Percentiles rank a stretch among this genome's conserved stretches.
phyloP scores from a whole-genome alignment of 139 green algal genomes.

The Tetradesmus obliquus region DNA sequence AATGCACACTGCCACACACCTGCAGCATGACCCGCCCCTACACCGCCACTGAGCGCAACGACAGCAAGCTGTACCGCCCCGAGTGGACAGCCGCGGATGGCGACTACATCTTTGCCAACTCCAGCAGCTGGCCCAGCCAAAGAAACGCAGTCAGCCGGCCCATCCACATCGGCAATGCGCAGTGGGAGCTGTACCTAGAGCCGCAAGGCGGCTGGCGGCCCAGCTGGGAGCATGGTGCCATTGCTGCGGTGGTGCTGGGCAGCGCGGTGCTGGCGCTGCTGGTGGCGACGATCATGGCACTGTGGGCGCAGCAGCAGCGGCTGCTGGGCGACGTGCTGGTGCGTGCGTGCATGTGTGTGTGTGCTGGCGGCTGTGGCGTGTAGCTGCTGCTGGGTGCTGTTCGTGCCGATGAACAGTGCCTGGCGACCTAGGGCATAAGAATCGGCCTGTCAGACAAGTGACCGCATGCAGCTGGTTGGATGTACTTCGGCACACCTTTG shows the following conservation, averaged over 20 bases:
- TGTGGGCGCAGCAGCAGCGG: conserved; percentile 50
- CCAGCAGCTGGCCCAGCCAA: background rate
- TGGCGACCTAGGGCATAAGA: too few relatives aligned
- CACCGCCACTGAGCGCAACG: conserved; percentile 44
- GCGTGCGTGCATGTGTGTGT: background rate
- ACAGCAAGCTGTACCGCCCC: conserved; percentile 15
- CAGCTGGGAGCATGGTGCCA: conserved; percentile 38
- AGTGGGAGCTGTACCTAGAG: conserved; percentile 31
- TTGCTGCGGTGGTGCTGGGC: conserved; percentile 50
- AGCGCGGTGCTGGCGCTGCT: conserved; percentile 47
- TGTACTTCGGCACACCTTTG: too few relatives aligned
- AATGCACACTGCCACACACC: background rate
- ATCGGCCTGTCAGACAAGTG: too few relatives aligned
- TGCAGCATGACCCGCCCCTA: conserved; percentile 52
- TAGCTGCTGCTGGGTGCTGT: background rate
- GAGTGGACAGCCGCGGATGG: conserved; percentile 30
- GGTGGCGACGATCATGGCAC: conserved; percentile 48
- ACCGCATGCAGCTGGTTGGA: too few relatives aligned
- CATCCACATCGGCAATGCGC: conserved; percentile 29
- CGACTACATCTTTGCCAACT: conserved; percentile 40
- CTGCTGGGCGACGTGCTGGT: conserved; percentile 59
- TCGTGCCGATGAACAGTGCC: background rate
- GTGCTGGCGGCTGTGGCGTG: background rate
- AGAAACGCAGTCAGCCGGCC: background rate
- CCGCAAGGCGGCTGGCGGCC: conserved; percentile 39